Evolutionary conservation across 192 early-diverging fungal genomes (phyloP), one percentile per base, ranked within the genome.

Genomic region (Coemansia sp.): DNA sequence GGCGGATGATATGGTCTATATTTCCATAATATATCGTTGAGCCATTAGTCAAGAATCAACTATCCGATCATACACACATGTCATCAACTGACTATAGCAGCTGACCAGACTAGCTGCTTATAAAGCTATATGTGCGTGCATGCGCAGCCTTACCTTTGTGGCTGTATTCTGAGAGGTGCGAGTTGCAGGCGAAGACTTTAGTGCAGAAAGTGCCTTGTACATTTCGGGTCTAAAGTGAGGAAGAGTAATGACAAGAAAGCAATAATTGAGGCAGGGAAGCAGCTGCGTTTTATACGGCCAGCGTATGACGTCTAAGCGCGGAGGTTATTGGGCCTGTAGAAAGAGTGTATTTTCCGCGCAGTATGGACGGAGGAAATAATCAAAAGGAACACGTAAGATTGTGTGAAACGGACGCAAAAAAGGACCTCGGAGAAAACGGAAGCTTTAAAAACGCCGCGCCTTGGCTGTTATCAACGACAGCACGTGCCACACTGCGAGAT

Each of bases 121-220:
- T 49, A 43, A 15, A 43, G 19, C 47, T 49, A n/a, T 7, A 21
- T 49, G 47, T 19, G 47, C 19, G 12, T 21, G 19, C 50, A 48
- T 45, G 19, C 57, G 64, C 56, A 65, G 55, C 39, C 47, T 62
- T 57, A 73, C 66, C 71, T 70, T 66, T 70, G 76, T 55, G 49
- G 51, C 54, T 41, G 65, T 61, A 57, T 50, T 71, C 29, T 67
- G 47, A 58, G 71, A 66, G 21, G 72, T 56, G 25, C 72, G 77
- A 62, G 65, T 59, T 62, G 49, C 69, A 56, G 72, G 65, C 52
- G 63, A 65, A 32, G 73, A 57, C 62, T 75, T 75, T 14, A 75
- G 69, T 15, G 55, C 23, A 24, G 77, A 75, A 65, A 80, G 63
- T 65, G 72, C 77, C 69, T 58, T 71, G 63, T 72, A 72, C 77